Evolutionary conservation across 495 filamentous ascomycete species (phyloP).

Genomic region (Hypoxylon fuscum): DNA sequence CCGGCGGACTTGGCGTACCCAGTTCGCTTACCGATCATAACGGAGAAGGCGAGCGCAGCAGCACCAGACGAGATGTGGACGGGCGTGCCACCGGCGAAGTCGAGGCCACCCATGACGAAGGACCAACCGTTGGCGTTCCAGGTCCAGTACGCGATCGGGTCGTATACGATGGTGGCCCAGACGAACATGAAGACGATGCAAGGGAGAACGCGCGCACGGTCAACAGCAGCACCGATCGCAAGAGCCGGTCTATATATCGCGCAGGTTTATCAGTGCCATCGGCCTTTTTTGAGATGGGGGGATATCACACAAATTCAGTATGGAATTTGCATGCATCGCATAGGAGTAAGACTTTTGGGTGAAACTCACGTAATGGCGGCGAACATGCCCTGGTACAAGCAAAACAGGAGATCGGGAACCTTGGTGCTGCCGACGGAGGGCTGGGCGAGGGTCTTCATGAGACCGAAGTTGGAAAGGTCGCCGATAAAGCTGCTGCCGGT

Average conservation of each 20-base stretch:
- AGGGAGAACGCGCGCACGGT: conserved; percentile 83
- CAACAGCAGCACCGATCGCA: conserved; percentile 79
- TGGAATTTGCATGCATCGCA: no score
- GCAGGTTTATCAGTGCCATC: conserved; percentile 11
- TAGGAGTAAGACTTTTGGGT: no score
- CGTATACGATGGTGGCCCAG: conserved; percentile 88
- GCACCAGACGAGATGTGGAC: conserved; percentile 88
- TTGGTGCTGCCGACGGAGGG: conserved; percentile 82
- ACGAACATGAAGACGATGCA: conserved; percentile 88
- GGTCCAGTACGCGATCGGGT: conserved; percentile 89
- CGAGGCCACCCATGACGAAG: conserved; percentile 74
- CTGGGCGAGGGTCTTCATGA: conserved; percentile 78
- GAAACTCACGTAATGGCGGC: conserved; percentile 76
- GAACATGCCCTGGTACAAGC: conserved; percentile 92
- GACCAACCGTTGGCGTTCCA: conserved; percentile 88
- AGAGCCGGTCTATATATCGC: conserved; percentile 70
- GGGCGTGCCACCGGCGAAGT: conserved; percentile 88
- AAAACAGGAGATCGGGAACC: conserved; percentile 90
- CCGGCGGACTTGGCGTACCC: conserved; percentile 77
- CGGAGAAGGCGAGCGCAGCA: conserved; percentile 80
- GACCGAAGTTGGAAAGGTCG: conserved; percentile 84
- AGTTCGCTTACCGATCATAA: conserved; percentile 85
- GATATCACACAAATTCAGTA: background rate
- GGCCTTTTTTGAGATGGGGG: conserved; percentile 3
- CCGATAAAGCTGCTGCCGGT: conserved; percentile 89